Conservation (phyloP, 345 rosid genomes). For the Salix koriyanagi region DNA sequence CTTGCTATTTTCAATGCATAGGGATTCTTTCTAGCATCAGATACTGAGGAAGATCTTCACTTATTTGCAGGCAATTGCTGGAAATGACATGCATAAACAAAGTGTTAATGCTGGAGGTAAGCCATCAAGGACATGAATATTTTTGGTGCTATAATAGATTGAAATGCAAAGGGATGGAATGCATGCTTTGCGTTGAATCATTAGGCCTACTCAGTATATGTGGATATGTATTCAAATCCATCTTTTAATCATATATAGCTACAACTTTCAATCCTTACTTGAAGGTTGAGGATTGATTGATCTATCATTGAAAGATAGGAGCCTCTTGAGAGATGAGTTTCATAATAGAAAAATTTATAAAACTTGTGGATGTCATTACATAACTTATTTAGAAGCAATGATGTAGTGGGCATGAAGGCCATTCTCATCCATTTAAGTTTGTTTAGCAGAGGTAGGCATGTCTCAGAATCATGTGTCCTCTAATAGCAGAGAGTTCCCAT, state of each 20-base stretch:
- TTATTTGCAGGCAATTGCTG: constrained; percentile 38
- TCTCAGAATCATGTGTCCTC: constrained; percentile 47
- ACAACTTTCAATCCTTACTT: background rate
- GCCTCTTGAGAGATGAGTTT: background rate
- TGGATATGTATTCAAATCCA: background rate
- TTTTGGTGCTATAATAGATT: background rate
- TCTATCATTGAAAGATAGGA: background rate
- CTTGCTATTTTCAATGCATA: background rate
- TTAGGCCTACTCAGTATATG: background rate
- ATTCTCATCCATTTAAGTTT: constrained; percentile 10
- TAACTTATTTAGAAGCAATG: background rate
- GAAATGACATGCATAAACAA: constrained; percentile 43
- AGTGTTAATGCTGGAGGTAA: constrained; percentile 39
- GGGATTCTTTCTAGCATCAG: background rate
- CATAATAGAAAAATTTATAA: background rate
- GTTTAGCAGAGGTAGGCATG: constrained; percentile 51
- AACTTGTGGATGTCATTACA: background rate
- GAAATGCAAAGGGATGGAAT: background rate
- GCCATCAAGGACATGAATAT: constrained; percentile 43
- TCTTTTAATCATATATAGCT: background rate
- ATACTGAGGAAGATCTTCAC: constrained; percentile 7
- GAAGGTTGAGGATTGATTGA: background rate
- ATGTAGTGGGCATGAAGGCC: background rate
- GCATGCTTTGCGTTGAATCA: background rate
- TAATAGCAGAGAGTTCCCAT: constrained; percentile 46